These are phyloP conservation scores for Camelina sativa DNA, from an alignment of 345 rosid genomes.

Conservation along the genomic window DNA sequence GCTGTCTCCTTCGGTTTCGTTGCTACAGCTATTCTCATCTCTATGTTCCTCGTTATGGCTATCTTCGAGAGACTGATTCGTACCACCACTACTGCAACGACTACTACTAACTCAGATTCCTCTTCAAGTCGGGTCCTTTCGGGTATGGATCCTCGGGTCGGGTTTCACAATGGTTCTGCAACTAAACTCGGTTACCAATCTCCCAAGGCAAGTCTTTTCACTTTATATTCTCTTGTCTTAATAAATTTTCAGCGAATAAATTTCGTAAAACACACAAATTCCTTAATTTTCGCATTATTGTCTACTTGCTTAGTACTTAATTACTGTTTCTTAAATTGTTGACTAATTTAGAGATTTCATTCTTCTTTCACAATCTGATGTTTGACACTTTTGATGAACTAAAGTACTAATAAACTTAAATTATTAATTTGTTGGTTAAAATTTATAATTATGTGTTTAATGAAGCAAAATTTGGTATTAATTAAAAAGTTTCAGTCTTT, in stretches of 20 bases:
- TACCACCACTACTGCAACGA: constrained; percentile 52
- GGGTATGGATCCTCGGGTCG: constrained; percentile 66
- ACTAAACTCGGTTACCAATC: constrained; percentile 76
- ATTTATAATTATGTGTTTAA: neutral
- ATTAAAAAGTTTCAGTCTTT: constrained; percentile 13
- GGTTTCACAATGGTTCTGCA: constrained; percentile 43
- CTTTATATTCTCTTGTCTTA: neutral
- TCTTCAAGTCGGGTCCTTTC: constrained; percentile 35
- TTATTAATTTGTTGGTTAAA: no score
- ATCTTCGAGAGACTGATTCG: constrained; percentile 84
- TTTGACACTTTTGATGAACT: constrained; percentile 11
- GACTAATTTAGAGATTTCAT: constrained; percentile 11
- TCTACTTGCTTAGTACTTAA: constrained; percentile 20
- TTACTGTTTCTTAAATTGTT: neutral
- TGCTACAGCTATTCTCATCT: constrained; percentile 96
- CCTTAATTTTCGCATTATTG: constrained; percentile 38
- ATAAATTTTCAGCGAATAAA: constrained; percentile 11
- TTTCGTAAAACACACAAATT: constrained; percentile 6
- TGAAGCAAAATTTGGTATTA: neutral
- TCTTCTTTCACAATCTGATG: constrained; percentile 5
- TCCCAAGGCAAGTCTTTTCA: constrained; percentile 64
- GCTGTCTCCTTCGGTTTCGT: constrained; percentile 96
- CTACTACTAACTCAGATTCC: constrained; percentile 43
- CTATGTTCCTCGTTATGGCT: constrained; percentile 96
- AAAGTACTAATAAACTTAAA: no score